phyloP scores from a whole-genome alignment of 2,329 filamentous ascomycete species.

The Passalora sequoiae region DNA sequence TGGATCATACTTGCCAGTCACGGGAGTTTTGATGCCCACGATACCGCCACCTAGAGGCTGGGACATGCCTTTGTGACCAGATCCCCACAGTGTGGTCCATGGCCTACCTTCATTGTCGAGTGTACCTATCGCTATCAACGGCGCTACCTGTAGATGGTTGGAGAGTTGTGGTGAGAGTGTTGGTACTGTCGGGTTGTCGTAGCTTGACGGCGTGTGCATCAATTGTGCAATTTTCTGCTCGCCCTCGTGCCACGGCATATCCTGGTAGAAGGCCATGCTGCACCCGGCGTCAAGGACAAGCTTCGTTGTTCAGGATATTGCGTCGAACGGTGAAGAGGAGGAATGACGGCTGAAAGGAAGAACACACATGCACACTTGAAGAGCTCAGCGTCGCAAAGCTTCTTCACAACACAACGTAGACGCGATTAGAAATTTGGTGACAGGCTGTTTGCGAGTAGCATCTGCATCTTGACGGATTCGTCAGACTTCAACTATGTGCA shows the following conservation, averaged over 20 bases:
- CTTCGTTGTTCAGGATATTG: neutral
- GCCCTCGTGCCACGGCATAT: constrained; percentile 15
- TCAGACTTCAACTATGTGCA: no score
- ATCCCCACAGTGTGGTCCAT: constrained; percentile 74
- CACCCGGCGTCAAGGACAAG: neutral
- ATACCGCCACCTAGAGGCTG: constrained; percentile 57
- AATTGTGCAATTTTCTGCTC: constrained; percentile 58
- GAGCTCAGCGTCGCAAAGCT: no score
- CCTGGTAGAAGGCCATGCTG: constrained; percentile 14
- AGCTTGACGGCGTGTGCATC: constrained; percentile 53
- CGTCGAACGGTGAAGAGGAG: no score
- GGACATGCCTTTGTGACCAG: constrained; percentile 62
- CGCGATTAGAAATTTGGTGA: no score
- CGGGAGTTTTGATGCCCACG: constrained; percentile 58
- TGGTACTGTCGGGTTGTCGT: constrained; percentile 62
- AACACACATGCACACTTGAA: no score
- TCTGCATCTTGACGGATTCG: no score
- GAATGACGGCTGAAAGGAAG: no score
- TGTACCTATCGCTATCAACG: constrained; percentile 68
- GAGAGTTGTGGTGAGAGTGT: constrained; percentile 59
- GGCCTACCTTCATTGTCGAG: constrained; percentile 61
- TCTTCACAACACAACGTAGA: no score
- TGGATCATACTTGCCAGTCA: constrained; percentile 62
- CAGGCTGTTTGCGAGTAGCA: no score
- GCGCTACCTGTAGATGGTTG: constrained; percentile 56